These are phyloP conservation scores for Yamadazyma blattariae DNA, from an alignment of 1,139 yeast genomes.

Conservation along the genomic window DNA sequence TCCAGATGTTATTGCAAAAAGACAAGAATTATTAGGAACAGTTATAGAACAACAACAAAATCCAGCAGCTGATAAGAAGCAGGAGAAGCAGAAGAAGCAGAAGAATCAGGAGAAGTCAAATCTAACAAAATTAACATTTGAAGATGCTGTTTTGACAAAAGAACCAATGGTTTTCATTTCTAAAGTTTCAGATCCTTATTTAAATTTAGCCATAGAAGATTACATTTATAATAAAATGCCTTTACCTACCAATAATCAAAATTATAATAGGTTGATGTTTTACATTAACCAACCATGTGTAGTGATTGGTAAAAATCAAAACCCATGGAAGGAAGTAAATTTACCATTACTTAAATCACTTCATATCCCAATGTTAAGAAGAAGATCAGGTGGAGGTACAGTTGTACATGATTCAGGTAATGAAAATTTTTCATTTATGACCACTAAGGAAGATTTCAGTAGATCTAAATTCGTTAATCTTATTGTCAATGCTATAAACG, in stretches of 20 bases:
- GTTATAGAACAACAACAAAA: neutral
- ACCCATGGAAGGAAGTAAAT: constrained; percentile 87
- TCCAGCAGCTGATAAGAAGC: neutral
- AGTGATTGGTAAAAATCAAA: constrained; percentile 94
- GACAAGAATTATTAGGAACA: constrained; percentile 1
- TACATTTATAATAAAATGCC: constrained; percentile 70
- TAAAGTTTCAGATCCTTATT: constrained; percentile 58
- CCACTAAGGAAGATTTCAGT: constrained; percentile 64
- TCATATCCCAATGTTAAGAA: constrained; percentile 67
- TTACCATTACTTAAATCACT: constrained; percentile 52
- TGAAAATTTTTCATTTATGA: constrained; percentile 80
- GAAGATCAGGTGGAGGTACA: constrained; percentile 94
- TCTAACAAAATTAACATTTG: constrained; percentile 7
- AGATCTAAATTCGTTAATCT: constrained; percentile 58
- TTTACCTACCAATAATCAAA: constrained; percentile 15
- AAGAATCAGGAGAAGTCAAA: too few relatives aligned
- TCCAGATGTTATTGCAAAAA: constrained; percentile 21
- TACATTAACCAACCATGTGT: constrained; percentile 83
- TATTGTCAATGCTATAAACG: constrained; percentile 52
- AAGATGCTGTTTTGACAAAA: constrained; percentile 16
- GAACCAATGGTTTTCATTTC: constrained; percentile 42
- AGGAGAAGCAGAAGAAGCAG: too few relatives aligned
- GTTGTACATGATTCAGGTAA: constrained; percentile 96
- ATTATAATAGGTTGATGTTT: constrained; percentile 57
- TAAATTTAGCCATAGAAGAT: constrained; percentile 82